phyloP scores from a whole-genome alignment of 495 filamentous ascomycete genomes.

The Penicillium manginii region DNA sequence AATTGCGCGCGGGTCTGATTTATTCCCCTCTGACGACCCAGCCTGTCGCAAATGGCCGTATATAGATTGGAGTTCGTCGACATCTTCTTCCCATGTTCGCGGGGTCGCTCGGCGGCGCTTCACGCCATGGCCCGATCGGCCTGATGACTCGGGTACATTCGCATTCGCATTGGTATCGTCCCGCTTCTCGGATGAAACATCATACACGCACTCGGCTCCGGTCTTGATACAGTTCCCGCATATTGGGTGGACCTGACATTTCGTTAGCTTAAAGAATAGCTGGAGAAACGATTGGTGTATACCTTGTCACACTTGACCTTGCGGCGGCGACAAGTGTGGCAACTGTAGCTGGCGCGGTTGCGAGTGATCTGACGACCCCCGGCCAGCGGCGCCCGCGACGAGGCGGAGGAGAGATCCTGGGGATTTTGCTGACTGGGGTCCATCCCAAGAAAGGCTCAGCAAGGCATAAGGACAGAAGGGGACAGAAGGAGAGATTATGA shows the following conservation, averaged over 20 bases:
- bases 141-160: conserved; percentile 13
- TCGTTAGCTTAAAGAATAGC: neutral
- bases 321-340: conserved; percentile 51
- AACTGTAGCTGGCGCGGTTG: conserved; percentile 54
- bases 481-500: neutral
- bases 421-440: conserved; percentile 12
- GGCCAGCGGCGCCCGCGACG: conserved; percentile 25
- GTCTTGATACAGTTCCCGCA: conserved; percentile 53
- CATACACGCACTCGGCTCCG: conserved; percentile 49
- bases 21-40: conserved; percentile 29
- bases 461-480: neutral
- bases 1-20: conserved; percentile 40
- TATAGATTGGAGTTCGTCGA: conserved; percentile 44
- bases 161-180: conserved; percentile 13
- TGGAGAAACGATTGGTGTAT: neutral
- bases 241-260: conserved; percentile 46
- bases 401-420: conserved; percentile 13
- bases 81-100: conserved; percentile 38
- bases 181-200: conserved; percentile 37
- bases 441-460: conserved; percentile 15
- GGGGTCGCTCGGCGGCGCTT: conserved; percentile 42
- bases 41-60: conserved; percentile 37
- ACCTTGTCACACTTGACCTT: conserved; percentile 56
- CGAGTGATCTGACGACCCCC: conserved; percentile 50
- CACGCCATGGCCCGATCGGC: conserved; percentile 32